Evolutionary conservation across 176 grass and related monocot genomes (phyloP), one percentile per base, ranked within the genome.

Genomic region (Avena eriantha): DNA sequence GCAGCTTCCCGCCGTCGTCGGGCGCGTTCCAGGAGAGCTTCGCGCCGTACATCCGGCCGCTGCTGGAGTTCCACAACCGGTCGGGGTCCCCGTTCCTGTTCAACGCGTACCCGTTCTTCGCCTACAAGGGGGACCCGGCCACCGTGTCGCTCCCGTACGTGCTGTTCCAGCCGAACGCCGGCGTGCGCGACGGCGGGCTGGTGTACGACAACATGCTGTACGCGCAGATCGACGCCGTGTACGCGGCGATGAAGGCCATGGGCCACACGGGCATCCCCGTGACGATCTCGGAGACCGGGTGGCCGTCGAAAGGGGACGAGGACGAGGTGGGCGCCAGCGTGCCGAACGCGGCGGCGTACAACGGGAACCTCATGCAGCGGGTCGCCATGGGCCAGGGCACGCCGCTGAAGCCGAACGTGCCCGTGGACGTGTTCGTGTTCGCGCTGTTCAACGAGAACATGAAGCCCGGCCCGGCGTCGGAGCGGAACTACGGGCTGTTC

Each of bases 191-290:
- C 86, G 73, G 73, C 24, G 48, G 7, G 3, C 73, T 76, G 15
- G 48, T 53, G 47, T 97, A 97, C 58, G 95, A 97, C 84, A 97
- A 97, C 84, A 94, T 97, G 92, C 87, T 97, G 49, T 94, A 97
- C 77, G 95, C 95, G 73, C 92, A 97, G 87, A 92, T 97, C 57
- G 95, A 97, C 85, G 89, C 95, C 39, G 95, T 97, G 75, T 97
- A 97, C 89, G 48, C 90, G n/a, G 95, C 95, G 15, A 97, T 97
- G 95, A 89, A 90, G 86, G 84, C 21, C 26, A 92, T 94, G 90
- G 95, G 95, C 1, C 95, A 97, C 88, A 72, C 88, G 5, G 88
- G 94, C 85, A 71, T 97, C 46, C 71, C n/a, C 45, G 81, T 97
- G 24, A 56, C 35, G 83, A 80, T 97, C 53, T 97, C 95, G 8